Evolutionary conservation across 75 land plant genomes (phyloP).

Genomic region (Picea sitchensis): DNA sequence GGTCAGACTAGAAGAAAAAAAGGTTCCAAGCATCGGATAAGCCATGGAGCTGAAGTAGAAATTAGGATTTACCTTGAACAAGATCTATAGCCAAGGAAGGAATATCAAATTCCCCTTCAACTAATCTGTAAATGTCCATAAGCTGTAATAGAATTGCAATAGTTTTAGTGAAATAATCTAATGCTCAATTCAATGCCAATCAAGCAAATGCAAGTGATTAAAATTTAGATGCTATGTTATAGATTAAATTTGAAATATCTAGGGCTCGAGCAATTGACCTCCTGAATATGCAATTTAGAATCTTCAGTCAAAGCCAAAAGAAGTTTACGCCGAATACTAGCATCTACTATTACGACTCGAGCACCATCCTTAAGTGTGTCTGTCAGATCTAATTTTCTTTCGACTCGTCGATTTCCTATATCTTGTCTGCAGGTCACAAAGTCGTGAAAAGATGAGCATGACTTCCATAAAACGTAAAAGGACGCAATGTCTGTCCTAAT

Average conservation of each 20-base stretch:
- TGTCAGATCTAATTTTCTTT: slow-evolving; percentile 81
- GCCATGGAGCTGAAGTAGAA: neutral
- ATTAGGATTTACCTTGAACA: slow-evolving; percentile 51
- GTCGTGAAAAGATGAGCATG: slow-evolving; percentile 6
- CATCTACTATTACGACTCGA: slow-evolving; percentile 76
- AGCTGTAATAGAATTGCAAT: slow-evolving; percentile 42
- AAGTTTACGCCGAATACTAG: slow-evolving; percentile 79
- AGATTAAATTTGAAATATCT: neutral
- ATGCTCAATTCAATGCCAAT: neutral
- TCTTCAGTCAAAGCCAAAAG: slow-evolving; percentile 95
- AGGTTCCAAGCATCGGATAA: neutral
- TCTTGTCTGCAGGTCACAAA: slow-evolving; percentile 21
- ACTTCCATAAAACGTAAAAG: neutral
- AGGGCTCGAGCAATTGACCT: slow-evolving; percentile 41
- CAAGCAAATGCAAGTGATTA: neutral
- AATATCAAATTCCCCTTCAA: slow-evolving; percentile 76
- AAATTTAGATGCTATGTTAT: neutral
- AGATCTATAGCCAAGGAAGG: slow-evolving; percentile 64
- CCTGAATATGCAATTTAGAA: slow-evolving; percentile 90
- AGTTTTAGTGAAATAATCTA: neutral
- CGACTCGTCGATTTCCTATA: slow-evolving; percentile 29
- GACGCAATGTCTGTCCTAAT: neutral
- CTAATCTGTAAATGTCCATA: slow-evolving; percentile 80
- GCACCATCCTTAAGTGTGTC: slow-evolving; percentile 97
- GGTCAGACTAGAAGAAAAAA: neutral